These are phyloP conservation scores for Leishmania tropica DNA, from an alignment of 208 protist species.

Conservation along the genomic window DNA sequence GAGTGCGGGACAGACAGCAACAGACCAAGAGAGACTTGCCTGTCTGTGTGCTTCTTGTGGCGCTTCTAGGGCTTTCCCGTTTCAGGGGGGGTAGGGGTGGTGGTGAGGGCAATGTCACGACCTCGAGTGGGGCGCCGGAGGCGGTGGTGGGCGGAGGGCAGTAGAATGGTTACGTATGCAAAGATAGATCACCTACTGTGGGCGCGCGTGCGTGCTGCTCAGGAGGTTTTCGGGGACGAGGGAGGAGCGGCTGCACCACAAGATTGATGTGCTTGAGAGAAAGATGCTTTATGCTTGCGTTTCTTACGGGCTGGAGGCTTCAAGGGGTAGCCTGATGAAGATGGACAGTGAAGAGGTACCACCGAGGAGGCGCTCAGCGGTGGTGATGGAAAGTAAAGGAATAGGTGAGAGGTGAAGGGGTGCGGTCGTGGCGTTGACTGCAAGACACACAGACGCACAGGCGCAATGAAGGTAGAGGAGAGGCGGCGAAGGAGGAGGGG, in stretches of 20 bases:
- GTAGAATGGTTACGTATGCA: not conserved
- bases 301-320: not conserved
- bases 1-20: not conserved
- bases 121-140: no score
- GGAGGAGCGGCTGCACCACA: not conserved
- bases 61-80: not conserved
- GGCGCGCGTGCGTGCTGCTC: not conserved
- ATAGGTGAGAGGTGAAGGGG: not conserved
- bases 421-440: not conserved
- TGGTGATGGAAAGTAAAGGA: not conserved
- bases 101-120: no score
- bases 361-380: not conserved
- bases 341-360: not conserved
- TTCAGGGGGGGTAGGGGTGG: not conserved
- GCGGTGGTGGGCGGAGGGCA: not conserved
- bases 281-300: not conserved
- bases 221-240: not conserved
- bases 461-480: not conserved
- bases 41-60: not conserved
- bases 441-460: not conserved
- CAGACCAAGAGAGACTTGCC: not conserved
- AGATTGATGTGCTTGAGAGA: not conserved
- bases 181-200: not conserved
- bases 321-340: no score
- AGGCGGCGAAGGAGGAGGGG: not conserved